phyloP scores from a whole-genome alignment of 352 stramenopile species.

The Globisporangium solare region DNA sequence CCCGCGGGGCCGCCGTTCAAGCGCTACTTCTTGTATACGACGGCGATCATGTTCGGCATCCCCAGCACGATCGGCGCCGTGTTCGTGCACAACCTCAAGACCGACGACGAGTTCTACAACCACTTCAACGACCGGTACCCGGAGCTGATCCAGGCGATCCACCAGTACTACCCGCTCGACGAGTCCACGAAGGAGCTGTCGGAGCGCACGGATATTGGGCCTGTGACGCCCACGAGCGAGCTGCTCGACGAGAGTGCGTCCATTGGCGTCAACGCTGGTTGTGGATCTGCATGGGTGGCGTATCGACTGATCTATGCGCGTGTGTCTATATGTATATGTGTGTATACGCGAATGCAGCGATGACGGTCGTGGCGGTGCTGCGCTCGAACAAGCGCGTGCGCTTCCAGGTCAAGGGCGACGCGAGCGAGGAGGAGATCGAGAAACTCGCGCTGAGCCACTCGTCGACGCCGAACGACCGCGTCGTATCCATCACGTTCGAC shows the following conservation, averaged over 20 bases:
- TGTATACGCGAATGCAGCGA: conserved; percentile 21
- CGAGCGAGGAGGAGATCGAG: conserved; percentile 65
- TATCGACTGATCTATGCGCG: too few relatives aligned
- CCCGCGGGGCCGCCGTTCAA: conserved; percentile 44
- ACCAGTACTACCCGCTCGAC: conserved; percentile 60
- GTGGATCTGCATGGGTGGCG: too few relatives aligned
- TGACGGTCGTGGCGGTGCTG: conserved; percentile 59
- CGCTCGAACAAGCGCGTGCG: conserved; percentile 46
- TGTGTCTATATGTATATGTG: neutral
- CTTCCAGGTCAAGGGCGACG: conserved; percentile 50
- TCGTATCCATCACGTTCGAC: conserved; percentile 59
- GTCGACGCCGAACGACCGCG: conserved; percentile 31
- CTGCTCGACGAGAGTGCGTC: conserved; percentile 66
- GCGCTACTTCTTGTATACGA: conserved; percentile 73
- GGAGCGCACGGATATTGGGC: conserved; percentile 64
- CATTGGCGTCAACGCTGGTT: too few relatives aligned
- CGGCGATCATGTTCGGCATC: conserved; percentile 76
- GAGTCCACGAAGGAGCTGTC: conserved; percentile 35
- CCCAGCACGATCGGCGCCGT: conserved; percentile 46
- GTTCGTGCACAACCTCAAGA: conserved; percentile 84
- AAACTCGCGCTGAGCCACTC: conserved; percentile 44
- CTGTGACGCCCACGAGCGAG: conserved; percentile 44
- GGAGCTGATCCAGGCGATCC: conserved; percentile 61
- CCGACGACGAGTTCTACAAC: conserved; percentile 79
- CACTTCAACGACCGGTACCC: conserved; percentile 83